Base-by-base conservation (phyloP, 768 basidiomycete species). In the Mycena epipterygia region DNA sequence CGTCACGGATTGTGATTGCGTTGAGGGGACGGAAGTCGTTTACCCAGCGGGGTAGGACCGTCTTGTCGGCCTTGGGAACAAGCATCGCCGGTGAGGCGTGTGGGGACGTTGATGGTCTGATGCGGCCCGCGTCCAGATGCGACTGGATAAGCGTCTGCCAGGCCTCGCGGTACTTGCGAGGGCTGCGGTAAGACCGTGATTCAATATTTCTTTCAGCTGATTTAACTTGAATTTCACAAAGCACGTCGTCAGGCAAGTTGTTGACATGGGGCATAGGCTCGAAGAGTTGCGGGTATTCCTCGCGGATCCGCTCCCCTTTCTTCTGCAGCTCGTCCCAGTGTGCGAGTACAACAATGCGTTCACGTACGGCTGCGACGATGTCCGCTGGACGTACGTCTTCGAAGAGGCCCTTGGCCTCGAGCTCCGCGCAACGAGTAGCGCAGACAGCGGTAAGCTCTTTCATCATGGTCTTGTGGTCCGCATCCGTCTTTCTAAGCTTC, bases 21-120 rank as follows among this genome's bases (percentile, higher is more conserved):
- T 82, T 82, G 0, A 83, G 49, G 0, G 42, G 1, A 0, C 75
- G 64, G 58, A 74, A 81, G 23, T 82, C 73, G 41, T 80, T 81
- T 0, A 82, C 78, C 81, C 76, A 80, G 0, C 69, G 67, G 0
- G 79, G 81, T 0, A 79, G 49, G 0, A 69, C 76, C 0, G 58
- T 65, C 0, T 78, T 79, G 35, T 84, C 80, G 0, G 77, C 48
- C 55, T 82, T 84, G 0, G 80, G 78, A 0, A 83, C 76, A 1
- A 84, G 70, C 56, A 82, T 83, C 0, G 76, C 69, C 0, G 80
- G 82, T 0, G 79, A 85, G 0, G 77, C 76, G 56, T 71, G 77
- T 13, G 56, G 32, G 0, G 76, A 78, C 0, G 46, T 55, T 0
- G 81, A 84, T 0, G 76, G 76, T 0, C 75, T 61, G 0, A 84